A percentile compares a stretch with the other conserved stretches of the same genome.
Conservation (phyloP, 257 asterid genomes). For the Solanum dulcamara region DNA sequence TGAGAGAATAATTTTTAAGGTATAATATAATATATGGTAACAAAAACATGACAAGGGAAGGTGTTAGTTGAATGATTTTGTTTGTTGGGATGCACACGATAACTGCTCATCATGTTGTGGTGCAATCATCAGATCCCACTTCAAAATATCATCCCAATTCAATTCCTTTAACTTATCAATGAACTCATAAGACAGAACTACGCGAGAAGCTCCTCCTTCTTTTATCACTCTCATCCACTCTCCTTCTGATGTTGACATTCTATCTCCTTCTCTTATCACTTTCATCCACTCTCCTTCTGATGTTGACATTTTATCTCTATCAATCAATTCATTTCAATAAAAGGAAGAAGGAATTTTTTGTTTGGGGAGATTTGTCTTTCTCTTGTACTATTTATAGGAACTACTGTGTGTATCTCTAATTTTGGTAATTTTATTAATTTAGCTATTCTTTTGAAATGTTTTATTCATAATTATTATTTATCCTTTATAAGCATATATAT, state of each 20-base stretch:
- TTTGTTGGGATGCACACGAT: not conserved
- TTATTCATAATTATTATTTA: not conserved
- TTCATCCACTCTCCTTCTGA: not conserved
- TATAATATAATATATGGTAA: not conserved
- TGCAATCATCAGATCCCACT: not conserved
- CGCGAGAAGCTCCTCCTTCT: not conserved
- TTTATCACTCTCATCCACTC: not conserved
- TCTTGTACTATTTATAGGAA: not conserved
- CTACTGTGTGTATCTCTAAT: not conserved
- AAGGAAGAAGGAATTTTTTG: not conserved
- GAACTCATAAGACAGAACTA: conserved; percentile 9
- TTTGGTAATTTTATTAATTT: not conserved
- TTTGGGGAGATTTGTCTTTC: not conserved
- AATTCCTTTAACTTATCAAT: conserved; percentile 11
- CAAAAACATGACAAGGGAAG: not conserved
- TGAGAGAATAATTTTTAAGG: not conserved
- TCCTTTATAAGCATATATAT: not conserved
- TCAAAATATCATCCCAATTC: not conserved
- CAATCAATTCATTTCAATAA: not conserved
- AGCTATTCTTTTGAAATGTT: not conserved
- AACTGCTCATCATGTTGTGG: not conserved
- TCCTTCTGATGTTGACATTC: not conserved
- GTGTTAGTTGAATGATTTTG: not conserved
- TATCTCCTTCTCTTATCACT: not conserved
- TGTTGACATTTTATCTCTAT: not conserved